Percentiles rank a stretch among this genome's conserved stretches.
phyloP scores from a whole-genome alignment of 371 early-diverging fungal species.

The Globomyces sp. region DNA sequence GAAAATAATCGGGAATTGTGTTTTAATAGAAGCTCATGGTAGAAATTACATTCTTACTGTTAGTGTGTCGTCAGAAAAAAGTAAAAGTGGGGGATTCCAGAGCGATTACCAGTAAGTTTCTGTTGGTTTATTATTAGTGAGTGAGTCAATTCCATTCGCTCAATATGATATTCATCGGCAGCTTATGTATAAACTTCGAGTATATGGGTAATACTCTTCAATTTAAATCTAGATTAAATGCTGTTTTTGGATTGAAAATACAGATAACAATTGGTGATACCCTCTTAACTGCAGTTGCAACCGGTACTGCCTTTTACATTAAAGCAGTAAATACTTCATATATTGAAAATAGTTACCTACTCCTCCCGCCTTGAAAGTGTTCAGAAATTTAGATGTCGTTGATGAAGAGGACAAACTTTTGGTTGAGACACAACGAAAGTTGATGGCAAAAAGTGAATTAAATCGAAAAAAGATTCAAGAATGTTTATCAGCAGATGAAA shows the following conservation, averaged over 20 bases:
- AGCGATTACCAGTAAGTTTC: slow-evolving; percentile 43
- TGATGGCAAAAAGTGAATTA: slow-evolving; percentile 56
- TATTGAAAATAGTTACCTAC: slow-evolving; percentile 45
- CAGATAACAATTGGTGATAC: slow-evolving; percentile 66
- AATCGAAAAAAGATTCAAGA: slow-evolving; percentile 60
- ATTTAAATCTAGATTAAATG: slow-evolving; percentile 44
- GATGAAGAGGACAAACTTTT: slow-evolving; percentile 66
- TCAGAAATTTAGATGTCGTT: slow-evolving; percentile 62
- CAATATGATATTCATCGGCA: slow-evolving; percentile 79
- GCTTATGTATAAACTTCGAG: slow-evolving; percentile 66
- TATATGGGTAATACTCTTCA: slow-evolving; percentile 44
- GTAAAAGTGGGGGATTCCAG: slow-evolving; percentile 44
- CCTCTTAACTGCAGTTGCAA: slow-evolving; percentile 65
- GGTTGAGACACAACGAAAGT: slow-evolving; percentile 60
- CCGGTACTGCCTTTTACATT: slow-evolving; percentile 68
- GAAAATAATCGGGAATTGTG: slow-evolving; percentile 46
- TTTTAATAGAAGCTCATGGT: slow-evolving; percentile 50
- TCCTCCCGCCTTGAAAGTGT: slow-evolving; percentile 64
- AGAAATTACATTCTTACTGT: neutral
- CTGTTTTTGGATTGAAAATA: slow-evolving; percentile 69
- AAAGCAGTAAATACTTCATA: slow-evolving; percentile 31
- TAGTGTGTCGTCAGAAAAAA: slow-evolving; percentile 62
- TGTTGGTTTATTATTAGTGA: slow-evolving; percentile 32
- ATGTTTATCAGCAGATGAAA: slow-evolving; percentile 33
- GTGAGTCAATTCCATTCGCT: slow-evolving; percentile 73